These are phyloP conservation scores for Ophiocordyceps camponoti-saundersi DNA, from an alignment of 2,329 filamentous ascomycete species.

Conservation along the genomic window DNA sequence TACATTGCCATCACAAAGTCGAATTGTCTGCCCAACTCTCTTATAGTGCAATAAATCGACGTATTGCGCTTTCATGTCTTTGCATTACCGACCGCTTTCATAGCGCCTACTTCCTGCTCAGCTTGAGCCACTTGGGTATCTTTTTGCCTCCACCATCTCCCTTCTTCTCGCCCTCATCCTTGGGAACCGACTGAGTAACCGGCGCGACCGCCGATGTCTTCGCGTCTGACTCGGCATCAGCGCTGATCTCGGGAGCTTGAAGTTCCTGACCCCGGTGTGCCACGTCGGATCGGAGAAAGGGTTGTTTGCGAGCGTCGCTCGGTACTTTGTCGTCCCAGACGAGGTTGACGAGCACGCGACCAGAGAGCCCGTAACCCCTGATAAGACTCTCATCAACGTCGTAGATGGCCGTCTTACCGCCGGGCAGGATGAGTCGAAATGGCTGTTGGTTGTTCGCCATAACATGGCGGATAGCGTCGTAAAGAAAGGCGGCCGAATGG, in stretches of 20 bases:
- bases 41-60: neutral
- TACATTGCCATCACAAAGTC: constrained; percentile 1
- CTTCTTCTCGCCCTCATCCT: constrained; percentile 15
- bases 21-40: too few relatives aligned
- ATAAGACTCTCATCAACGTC: constrained; percentile 46
- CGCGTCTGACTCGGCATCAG: constrained; percentile 18
- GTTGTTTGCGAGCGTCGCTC: constrained; percentile 31
- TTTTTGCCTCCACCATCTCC: constrained; percentile 23
- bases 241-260: constrained; percentile 45
- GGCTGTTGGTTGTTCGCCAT: constrained; percentile 46
- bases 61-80: neutral
- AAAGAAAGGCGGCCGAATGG: constrained; percentile 55
- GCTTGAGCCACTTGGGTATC: constrained; percentile 55
- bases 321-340: constrained; percentile 52
- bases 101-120: constrained; percentile 46
- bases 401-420: constrained; percentile 29
- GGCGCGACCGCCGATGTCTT: constrained; percentile 10
- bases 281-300: constrained; percentile 41
- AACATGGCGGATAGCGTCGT: constrained; percentile 55
- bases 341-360: constrained; percentile 59
- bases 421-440: constrained; percentile 56
- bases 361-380: constrained; percentile 50
- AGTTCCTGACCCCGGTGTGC: constrained; percentile 42
- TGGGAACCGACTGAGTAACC: constrained; percentile 14
- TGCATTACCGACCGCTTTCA: neutral